Evolutionary conservation across 2,329 filamentous ascomycete species (phyloP).

Genomic region (Waltergamsia citrina): DNA sequence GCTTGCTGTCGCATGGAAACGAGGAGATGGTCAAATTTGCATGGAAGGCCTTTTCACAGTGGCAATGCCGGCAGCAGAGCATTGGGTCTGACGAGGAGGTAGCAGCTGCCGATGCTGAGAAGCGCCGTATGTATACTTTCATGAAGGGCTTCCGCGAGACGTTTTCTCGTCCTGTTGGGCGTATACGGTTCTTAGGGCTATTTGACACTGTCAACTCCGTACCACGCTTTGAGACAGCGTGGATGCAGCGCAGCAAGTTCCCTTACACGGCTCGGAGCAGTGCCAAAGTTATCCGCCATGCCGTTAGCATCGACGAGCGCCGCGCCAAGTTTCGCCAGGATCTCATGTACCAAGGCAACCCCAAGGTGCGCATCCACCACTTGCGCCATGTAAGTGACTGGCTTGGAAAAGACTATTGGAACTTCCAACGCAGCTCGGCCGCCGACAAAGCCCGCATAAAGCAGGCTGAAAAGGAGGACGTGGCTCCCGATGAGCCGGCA

Average conservation of each 20-base stretch:
- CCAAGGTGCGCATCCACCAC: slow-evolving; percentile 8
- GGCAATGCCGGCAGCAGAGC: slow-evolving; percentile 51
- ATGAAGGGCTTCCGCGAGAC: slow-evolving; percentile 76
- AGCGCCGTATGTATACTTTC: slow-evolving; percentile 58
- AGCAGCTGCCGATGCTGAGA: slow-evolving; percentile 26
- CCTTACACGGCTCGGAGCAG: slow-evolving; percentile 54
- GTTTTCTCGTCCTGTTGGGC: slow-evolving; percentile 64
- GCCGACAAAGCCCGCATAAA: background rate
- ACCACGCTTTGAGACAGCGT: slow-evolving; percentile 63
- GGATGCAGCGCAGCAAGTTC: slow-evolving; percentile 73
- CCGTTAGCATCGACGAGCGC: slow-evolving; percentile 61
- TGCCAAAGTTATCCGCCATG: slow-evolving; percentile 55
- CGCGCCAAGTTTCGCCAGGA: slow-evolving; percentile 65
- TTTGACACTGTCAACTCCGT: slow-evolving; percentile 81
- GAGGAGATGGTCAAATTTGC: slow-evolving; percentile 79
- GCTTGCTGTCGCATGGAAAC: slow-evolving; percentile 70
- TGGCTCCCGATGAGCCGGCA: background rate
- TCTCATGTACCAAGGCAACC: slow-evolving; percentile 45
- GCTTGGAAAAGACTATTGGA: slow-evolving; percentile 4
- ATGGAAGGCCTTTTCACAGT: slow-evolving; percentile 72
- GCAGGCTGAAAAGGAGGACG: slow-evolving; percentile 1
- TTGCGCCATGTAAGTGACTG: slow-evolving; percentile 14
- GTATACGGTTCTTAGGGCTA: slow-evolving; percentile 67
- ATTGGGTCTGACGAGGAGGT: slow-evolving; percentile 30
- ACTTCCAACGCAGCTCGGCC: background rate